Base-by-base conservation (phyloP, 495 filamentous ascomycete genomes). In the Aspergillus cavernicola region DNA sequence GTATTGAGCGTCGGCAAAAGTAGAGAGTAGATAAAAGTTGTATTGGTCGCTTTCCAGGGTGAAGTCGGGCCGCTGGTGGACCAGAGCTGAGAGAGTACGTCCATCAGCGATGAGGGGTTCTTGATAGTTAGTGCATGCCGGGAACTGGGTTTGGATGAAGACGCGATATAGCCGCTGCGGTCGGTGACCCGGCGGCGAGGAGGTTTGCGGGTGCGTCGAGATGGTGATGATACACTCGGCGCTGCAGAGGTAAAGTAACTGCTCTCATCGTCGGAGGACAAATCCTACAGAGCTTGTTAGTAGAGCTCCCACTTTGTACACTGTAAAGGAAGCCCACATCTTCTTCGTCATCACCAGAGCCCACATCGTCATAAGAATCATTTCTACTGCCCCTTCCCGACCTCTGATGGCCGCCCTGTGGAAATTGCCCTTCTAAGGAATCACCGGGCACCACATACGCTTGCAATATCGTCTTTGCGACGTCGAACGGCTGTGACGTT, bases 401-500 rank as follows among this genome's bases (percentile, higher is more conserved):
- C 32, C 63, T 69, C 49, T 65, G 63, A 10, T 51, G 58, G 6
- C 56, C 56, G 20, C 66, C 54, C 36, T 42, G 52, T 35, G 63
- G 61, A 46, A 54, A 53, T 55, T 65, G 63, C 42, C 65, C 67
- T 46, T 71, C 62, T 11, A 60, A 57, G 9, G 61, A 57, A 44
- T 66, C 59, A 41, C 68, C 71, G 0, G 72, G 69, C 19, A 76
- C 74, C 31, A 80, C 68, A 64, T 86, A 84, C 35, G 89, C 84
- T 71, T 98, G 93, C 62, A 97, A 68, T 42, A 97, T 78, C 4
- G 82, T 95, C 81, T 96, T 97, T 60, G 92, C 90, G 51, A 96
- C 90, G 70, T 97, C 92, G 66, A 97, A 96, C 18, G 93, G 93
- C 66, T 97, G 93, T n/a, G 88, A 84, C 56, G 95, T 81, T 57